Evolutionary conservation across 208 protist species (phyloP).

Genomic region (Angomonas ambiguus): DNA sequence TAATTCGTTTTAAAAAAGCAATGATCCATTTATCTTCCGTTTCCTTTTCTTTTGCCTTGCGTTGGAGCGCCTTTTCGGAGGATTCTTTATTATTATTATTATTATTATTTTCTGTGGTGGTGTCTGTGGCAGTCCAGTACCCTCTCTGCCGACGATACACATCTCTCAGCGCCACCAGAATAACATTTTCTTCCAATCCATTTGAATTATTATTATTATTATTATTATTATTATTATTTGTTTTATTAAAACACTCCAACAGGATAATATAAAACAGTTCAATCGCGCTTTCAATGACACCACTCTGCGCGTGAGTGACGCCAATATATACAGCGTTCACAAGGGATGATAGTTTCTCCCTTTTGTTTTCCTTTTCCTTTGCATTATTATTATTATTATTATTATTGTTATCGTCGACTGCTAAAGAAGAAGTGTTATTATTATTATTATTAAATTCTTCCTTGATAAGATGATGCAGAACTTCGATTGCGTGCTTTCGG

Average conservation of each 20-base stretch:
- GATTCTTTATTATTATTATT: not conserved
- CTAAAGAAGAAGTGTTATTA: no score
- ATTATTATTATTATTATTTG: not conserved
- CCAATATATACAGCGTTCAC: not conserved
- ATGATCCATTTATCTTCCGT: constrained; percentile 25
- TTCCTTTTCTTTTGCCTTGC: not conserved
- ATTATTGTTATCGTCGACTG: no score
- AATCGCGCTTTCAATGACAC: not conserved
- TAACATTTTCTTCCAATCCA: no score
- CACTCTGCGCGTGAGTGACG: not conserved
- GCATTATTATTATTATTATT: not conserved
- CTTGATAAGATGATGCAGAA: not conserved
- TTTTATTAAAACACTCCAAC: no score
- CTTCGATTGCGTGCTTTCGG: not conserved
- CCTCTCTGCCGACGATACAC: no score
- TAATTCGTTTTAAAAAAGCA: constrained; percentile 30
- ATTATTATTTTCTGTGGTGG: not conserved
- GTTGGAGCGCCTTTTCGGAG: not conserved
- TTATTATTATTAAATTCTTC: not conserved
- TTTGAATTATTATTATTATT: not conserved
- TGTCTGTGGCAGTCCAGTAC: no score
- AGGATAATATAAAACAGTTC: not conserved
- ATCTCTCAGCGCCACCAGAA: no score
- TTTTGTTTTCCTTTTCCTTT: no score
- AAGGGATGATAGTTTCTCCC: no score